Evolutionary conservation across 345 rosid species (phyloP).

Genomic region (Cochlearia excelsa): DNA sequence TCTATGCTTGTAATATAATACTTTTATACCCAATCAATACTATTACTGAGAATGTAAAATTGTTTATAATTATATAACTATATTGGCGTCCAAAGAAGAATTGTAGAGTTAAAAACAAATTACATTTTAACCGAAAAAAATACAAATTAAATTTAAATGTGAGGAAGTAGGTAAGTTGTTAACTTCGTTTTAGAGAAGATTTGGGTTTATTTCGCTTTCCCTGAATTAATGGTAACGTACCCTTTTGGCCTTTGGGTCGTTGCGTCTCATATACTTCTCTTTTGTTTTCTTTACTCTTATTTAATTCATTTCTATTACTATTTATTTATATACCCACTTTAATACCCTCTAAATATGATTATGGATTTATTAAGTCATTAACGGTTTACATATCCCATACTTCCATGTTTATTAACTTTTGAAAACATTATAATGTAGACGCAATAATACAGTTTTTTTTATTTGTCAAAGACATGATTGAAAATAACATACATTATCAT

Average conservation of each 20-base stretch:
- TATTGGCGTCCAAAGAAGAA: too few relatives aligned
- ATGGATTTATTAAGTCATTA: neutral
- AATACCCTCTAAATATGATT: neutral
- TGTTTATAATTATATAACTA: too few relatives aligned
- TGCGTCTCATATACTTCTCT: constrained; percentile 31
- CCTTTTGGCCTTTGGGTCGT: constrained; percentile 27
- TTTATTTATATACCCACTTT: constrained; percentile 8
- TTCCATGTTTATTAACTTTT: neutral
- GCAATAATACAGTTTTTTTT: constrained; percentile 27
- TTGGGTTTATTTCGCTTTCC: constrained; percentile 37
- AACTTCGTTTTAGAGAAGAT: neutral
- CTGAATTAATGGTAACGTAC: constrained; percentile 39
- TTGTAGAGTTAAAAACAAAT: too few relatives aligned
- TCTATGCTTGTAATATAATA: too few relatives aligned
- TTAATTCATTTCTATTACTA: neutral
- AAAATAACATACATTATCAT: too few relatives aligned
- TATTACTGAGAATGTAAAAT: too few relatives aligned
- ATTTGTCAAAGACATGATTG: constrained; percentile 10
- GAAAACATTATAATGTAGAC: constrained; percentile 28
- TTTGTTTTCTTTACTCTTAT: constrained; percentile 9
- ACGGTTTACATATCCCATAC: neutral
- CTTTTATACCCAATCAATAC: too few relatives aligned
- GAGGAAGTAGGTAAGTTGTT: constrained; percentile 17
- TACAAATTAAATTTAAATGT: constrained; percentile 6
- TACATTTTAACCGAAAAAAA: too few relatives aligned